Conservation (phyloP, 2,329 filamentous ascomycete species). For the Monilinia polystroma region DNA sequence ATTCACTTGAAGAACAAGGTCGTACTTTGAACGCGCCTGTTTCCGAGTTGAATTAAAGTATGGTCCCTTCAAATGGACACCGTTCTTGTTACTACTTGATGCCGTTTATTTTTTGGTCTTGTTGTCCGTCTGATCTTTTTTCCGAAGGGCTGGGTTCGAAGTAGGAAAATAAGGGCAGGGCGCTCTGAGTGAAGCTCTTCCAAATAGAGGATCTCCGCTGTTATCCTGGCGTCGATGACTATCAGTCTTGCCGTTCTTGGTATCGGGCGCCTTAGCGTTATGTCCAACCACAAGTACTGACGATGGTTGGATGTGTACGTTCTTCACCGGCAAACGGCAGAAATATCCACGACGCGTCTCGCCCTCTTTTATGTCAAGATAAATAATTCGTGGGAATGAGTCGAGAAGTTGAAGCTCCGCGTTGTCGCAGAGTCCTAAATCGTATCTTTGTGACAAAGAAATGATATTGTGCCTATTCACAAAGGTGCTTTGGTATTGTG, state of each 20-base stretch:
- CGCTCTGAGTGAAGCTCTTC: slow-evolving; percentile 26
- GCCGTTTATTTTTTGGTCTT: slow-evolving; percentile 16
- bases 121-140: slow-evolving; percentile 34
- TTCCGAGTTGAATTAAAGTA: not conserved
- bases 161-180: slow-evolving; percentile 1
- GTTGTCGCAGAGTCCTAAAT: not conserved
- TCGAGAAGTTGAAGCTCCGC: not conserved
- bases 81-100: slow-evolving; percentile 16
- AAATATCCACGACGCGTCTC: slow-evolving; percentile 5
- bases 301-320: not conserved
- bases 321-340: slow-evolving; percentile 11
- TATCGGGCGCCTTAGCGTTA: not conserved
- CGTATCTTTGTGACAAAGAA: not conserved
- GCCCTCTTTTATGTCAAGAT: not conserved
- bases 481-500: slow-evolving; percentile 16
- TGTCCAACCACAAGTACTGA: slow-evolving; percentile 4
- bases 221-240: not conserved
- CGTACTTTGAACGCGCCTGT: slow-evolving; percentile 1
- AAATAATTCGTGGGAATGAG: slow-evolving; percentile 7
- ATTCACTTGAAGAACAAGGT: not conserved
- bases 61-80: slow-evolving; percentile 5
- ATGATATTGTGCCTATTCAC: slow-evolving; percentile 7
- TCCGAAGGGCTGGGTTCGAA: slow-evolving; percentile 27
- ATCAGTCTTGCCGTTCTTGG: not conserved
- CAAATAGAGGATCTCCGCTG: slow-evolving; percentile 14